Percentiles rank a stretch among this genome's conserved stretches.
These are phyloP conservation scores for Penicillium dipodomyicola DNA, from an alignment of 495 filamentous ascomycete genomes.

Conservation along the genomic window DNA sequence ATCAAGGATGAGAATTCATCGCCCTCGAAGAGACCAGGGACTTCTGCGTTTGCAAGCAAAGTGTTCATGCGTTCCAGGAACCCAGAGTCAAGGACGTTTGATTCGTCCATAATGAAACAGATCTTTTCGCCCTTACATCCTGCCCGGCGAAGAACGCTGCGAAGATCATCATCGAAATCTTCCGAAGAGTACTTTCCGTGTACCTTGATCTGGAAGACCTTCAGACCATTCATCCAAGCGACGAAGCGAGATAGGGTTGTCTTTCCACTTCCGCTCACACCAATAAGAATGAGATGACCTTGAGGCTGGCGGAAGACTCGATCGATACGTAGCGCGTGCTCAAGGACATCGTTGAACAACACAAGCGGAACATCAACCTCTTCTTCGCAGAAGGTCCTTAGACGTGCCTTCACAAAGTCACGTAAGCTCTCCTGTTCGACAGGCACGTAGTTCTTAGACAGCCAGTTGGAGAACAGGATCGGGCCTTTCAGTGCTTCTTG, in stretches of 20 bases:
- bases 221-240: conserved; percentile 99
- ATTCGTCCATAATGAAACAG: conserved; percentile 99
- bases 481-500: conserved; percentile 85
- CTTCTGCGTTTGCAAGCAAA: conserved; percentile 93
- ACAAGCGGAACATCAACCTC: conserved; percentile 98
- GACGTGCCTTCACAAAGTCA: conserved; percentile 94
- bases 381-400: conserved; percentile 98
- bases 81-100: conserved; percentile 95
- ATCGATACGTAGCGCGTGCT: conserved; percentile 97
- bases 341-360: conserved; percentile 95
- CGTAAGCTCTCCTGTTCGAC: conserved; percentile 91
- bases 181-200: conserved; percentile 98
- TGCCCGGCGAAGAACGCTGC: conserved; percentile 87
- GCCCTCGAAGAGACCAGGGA: conserved; percentile 95
- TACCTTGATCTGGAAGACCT: conserved; percentile 99
- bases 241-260: conserved; percentile 97
- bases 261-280: conserved; percentile 97
- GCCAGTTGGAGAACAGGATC: conserved; percentile 98
- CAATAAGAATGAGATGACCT: conserved; percentile 96
- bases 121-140: conserved; percentile 99
- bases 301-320: conserved; percentile 98
- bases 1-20: conserved; percentile 94
- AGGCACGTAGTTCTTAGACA: conserved; percentile 97
- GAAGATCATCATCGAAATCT: conserved; percentile 96
- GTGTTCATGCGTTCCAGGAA: conserved; percentile 99